Base-by-base conservation (phyloP, 192 early-diverging fungal genomes). In the Pilobolus umbonatus region DNA sequence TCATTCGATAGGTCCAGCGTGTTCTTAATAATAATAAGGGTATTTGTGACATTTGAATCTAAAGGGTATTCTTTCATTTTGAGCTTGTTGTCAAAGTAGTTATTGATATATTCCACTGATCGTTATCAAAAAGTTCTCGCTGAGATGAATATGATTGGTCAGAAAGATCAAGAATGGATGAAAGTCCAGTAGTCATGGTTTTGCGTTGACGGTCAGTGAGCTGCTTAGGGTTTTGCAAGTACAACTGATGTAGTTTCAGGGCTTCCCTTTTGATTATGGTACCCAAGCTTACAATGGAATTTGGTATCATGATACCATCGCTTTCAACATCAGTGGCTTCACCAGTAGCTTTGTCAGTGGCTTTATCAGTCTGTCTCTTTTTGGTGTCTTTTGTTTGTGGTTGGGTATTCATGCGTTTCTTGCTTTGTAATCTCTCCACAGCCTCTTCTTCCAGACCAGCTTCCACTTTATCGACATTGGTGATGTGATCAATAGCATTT, bases 251-350 rank as follows among this genome's bases (percentile, higher is more conserved):
- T 28, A 49, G 47, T 49, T 49, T 49, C 14, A 49, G 29, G 47
- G 47, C 47, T 26, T 49, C 47, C 25, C 47, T 49, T 49, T 49
- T 49, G 25, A 49, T 49, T 49, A 49, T 49, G 22, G 47, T 49
- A 49, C 47, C 47, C 47, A 49, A 49, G 47, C 47, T 49, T 49
- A 49, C 24, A 49, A 8, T 49, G 47, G 47, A 49, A 49, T 49
- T 49, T 49, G 47, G 47, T 49, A 49, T 49, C 47, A 49, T 49
- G 47, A 49, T 49, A 49, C 47, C 47, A 49, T 49, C 47, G 47
- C 47, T 49, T 49, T 49, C 47, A 49, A 49, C 47, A 49, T 49
- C 47, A 28, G 47, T 49, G 47, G 47, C 25, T 49, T 49, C 25
- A 26, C 10, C 38, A 7, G 38, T 40, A n/a, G 38, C 38, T 40